Evolutionary conservation across 345 rosid genomes (phyloP).

Genomic region (Citrus maxima): DNA sequence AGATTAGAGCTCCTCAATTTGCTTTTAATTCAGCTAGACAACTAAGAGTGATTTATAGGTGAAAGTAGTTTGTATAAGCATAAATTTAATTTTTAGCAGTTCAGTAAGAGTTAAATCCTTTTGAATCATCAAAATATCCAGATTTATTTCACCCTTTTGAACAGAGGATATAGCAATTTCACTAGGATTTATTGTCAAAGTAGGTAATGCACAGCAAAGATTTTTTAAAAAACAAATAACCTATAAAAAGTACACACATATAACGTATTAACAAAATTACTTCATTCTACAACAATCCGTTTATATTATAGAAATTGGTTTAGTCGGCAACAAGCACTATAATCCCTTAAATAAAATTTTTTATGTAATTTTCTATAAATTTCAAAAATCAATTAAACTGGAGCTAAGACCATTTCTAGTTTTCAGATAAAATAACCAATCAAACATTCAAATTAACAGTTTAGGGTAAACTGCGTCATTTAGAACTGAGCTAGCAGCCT

Average conservation of each 20-base stretch:
- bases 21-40: background rate
- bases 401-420: too few relatives aligned
- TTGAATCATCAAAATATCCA: background rate
- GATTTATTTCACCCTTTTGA: background rate
- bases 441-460: too few relatives aligned
- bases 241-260: background rate
- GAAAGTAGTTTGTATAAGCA: background rate
- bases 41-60: too few relatives aligned
- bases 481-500: too few relatives aligned
- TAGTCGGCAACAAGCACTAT: too few relatives aligned
- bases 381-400: too few relatives aligned
- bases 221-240: background rate
- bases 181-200: background rate
- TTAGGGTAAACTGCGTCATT: too few relatives aligned
- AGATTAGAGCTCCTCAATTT: background rate
- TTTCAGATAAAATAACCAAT: too few relatives aligned
- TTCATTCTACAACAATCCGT: too few relatives aligned
- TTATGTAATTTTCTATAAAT: too few relatives aligned
- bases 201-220: background rate
- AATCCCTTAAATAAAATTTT: too few relatives aligned
- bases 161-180: background rate
- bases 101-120: background rate
- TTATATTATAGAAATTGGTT: too few relatives aligned
- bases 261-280: background rate
- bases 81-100: background rate